Evolutionary conservation across 2,329 filamentous ascomycete genomes (phyloP).

Genomic region (Neonectria faginata): DNA sequence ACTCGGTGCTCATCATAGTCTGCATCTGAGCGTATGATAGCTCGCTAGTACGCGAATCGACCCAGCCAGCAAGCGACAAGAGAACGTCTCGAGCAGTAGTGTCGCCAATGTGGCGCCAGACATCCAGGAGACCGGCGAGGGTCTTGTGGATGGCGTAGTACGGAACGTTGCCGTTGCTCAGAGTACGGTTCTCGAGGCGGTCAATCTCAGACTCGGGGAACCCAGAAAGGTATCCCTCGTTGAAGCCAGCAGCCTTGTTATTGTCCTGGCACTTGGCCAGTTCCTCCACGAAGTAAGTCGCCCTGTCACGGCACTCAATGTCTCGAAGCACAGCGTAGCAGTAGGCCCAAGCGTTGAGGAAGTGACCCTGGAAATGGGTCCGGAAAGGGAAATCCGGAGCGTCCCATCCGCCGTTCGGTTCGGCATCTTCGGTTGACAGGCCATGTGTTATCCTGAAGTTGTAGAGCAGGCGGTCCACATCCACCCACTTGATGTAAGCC

Average conservation of each 20-base stretch:
- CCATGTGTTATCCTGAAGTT: conserved; percentile 61
- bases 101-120: conserved; percentile 59
- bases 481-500: conserved; percentile 58
- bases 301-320: conserved; percentile 57
- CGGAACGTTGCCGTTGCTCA: conserved; percentile 63
- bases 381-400: conserved; percentile 66
- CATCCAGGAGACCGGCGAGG: conserved; percentile 62
- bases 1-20: conserved; percentile 60
- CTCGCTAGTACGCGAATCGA: conserved; percentile 58
- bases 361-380: conserved; percentile 63
- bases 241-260: conserved; percentile 58
- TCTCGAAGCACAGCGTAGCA: conserved; percentile 60
- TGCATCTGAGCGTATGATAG: conserved; percentile 61
- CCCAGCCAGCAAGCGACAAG: conserved; percentile 60
- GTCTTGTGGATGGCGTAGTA: conserved; percentile 68
- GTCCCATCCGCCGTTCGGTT: conserved; percentile 64
- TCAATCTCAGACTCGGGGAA: conserved; percentile 65
- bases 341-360: conserved; percentile 62
- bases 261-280: conserved; percentile 64
- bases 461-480: conserved; percentile 61
- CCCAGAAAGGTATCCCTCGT: conserved; percentile 60
- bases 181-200: conserved; percentile 56
- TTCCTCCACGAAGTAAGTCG: conserved; percentile 58
- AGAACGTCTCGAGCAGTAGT: conserved; percentile 57
- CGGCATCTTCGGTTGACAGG: conserved; percentile 59